phyloP scores from a whole-genome alignment of 306 rosid genomes.

The Vigna trinervia region DNA sequence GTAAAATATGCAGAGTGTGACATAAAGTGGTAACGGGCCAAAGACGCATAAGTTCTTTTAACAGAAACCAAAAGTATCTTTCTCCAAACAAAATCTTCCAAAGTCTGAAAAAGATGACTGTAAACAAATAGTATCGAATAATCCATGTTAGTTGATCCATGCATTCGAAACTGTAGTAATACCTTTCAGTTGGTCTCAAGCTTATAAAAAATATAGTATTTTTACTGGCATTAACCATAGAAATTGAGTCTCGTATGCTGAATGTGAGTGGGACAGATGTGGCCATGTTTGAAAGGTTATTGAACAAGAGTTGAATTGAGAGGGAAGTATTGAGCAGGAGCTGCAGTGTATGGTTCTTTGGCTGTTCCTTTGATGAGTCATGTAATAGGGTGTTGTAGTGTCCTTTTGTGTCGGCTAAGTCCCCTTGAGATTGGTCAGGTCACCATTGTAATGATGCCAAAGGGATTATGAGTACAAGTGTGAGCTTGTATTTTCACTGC shows the following conservation, averaged over 20 bases:
- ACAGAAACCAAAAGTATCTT: neutral
- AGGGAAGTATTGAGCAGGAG: constrained; percentile 33
- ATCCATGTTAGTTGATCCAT: neutral
- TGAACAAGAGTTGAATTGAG: constrained; percentile 49
- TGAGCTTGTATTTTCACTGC: constrained; percentile 36
- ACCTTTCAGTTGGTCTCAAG: constrained; percentile 2
- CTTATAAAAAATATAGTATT: constrained; percentile 14
- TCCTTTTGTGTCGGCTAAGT: constrained; percentile 34
- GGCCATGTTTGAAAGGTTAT: constrained; percentile 40
- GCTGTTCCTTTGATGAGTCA: neutral
- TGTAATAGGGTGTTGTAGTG: constrained; percentile 33
- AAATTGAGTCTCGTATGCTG: constrained; percentile 30
- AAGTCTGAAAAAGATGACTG: neutral
- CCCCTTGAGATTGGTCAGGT: constrained; percentile 34
- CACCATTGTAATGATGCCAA: constrained; percentile 34
- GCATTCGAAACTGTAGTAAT: neutral
- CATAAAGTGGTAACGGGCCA: neutral
- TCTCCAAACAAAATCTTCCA: neutral
- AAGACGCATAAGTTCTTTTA: neutral
- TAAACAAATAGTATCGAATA: neutral
- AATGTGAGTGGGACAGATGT: constrained; percentile 12
- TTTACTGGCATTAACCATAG: constrained; percentile 23
- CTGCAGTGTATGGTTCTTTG: constrained; percentile 21
- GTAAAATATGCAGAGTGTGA: no score
- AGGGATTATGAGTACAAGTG: neutral